Evolutionary conservation across 257 asterid genomes (phyloP).

Genomic region (Rehmannia glutinosa): DNA sequence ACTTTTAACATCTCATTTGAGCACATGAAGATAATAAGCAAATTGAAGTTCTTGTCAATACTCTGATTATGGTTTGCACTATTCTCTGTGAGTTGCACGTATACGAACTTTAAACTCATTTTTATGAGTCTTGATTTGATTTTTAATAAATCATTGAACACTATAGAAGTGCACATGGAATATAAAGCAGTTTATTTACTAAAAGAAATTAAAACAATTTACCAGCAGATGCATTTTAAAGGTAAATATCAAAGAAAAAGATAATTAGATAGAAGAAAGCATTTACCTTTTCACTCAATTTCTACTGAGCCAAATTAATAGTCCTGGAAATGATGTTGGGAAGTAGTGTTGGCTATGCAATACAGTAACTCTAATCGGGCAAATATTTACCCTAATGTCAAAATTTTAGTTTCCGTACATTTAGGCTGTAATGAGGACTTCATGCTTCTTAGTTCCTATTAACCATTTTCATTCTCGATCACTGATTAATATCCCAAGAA

Average conservation of each 20-base stretch:
- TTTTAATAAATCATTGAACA: background rate
- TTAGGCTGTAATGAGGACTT: background rate
- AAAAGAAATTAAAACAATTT: background rate
- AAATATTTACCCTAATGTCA: background rate
- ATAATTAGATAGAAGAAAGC: background rate
- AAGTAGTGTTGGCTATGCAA: background rate
- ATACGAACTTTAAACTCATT: background rate
- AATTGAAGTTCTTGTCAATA: too few relatives aligned
- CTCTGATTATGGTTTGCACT: too few relatives aligned
- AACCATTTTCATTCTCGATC: background rate
- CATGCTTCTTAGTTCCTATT: background rate
- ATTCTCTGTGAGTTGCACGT: background rate
- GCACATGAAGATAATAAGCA: too few relatives aligned
- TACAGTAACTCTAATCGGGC: too few relatives aligned
- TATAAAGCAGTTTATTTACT: background rate
- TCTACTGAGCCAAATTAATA: background rate
- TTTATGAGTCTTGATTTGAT: background rate
- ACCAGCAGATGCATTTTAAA: background rate
- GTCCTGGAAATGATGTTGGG: background rate
- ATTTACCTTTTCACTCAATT: too few relatives aligned
- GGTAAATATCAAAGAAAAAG: background rate
- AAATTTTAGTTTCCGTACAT: too few relatives aligned
- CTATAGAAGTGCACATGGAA: background rate
- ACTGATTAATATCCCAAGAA: background rate
- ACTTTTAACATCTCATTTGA: too few relatives aligned